Conservation (phyloP, 2,329 filamentous ascomycete species). For the Pseudogymnoascus sp. region DNA sequence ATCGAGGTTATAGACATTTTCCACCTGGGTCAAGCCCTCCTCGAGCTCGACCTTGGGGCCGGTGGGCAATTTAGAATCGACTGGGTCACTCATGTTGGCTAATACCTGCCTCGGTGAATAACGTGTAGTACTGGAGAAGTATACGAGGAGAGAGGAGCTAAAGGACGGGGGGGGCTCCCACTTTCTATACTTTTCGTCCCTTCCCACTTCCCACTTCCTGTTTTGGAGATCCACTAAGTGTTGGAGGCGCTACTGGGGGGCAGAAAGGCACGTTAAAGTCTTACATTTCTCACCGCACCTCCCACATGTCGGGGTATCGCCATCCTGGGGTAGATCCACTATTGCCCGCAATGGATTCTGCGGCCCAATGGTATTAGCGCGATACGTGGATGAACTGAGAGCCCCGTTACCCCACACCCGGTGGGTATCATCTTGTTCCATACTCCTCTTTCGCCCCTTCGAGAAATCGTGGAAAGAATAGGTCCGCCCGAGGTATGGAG, state of each 20-base stretch:
- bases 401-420: not conserved
- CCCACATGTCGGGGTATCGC: not conserved
- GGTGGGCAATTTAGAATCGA: constrained; percentile 12
- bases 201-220: not conserved
- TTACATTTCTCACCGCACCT: not conserved
- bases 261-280: not conserved
- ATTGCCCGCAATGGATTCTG: not conserved
- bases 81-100: constrained; percentile 14
- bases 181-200: not conserved
- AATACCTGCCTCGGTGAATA: constrained; percentile 10
- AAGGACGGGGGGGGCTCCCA: not conserved
- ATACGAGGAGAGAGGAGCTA: not conserved
- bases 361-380: not conserved
- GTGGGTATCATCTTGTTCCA: not conserved
- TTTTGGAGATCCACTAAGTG: not conserved
- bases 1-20: constrained; percentile 8
- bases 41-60: constrained; percentile 17
- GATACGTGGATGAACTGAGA: not conserved
- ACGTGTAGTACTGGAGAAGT: not conserved
- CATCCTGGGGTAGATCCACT: not conserved
- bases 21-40: constrained; percentile 15
- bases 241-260: not conserved
- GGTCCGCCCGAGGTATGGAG: not conserved
- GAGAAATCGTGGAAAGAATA: not conserved
- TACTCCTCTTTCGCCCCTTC: not conserved